Evolutionary conservation across 176 grass and related monocot species (phyloP), one percentile per base, ranked within the genome.

Genomic region (Musa schizocarpa): DNA sequence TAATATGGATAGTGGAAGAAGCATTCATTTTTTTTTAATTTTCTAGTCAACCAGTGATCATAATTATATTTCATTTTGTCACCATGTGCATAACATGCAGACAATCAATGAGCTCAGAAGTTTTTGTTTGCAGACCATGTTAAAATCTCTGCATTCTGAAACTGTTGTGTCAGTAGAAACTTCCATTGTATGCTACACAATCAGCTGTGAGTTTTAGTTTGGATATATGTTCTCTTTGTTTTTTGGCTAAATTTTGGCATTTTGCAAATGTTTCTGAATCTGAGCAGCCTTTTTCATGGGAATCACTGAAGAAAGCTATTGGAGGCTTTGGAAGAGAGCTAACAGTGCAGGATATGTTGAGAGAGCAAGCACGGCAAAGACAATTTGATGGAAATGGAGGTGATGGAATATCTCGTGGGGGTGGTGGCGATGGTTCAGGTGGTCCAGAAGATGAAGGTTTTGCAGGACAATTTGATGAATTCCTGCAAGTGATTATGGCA

Each of bases 281-380:
- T 27, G 34, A 50, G 67, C 70, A 96, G 92, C 86, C 82, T 1
- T 89, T 96, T 69, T 88, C 85, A 53, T 86, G 89, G 85, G 85
- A 96, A 74, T 96, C 89, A 0, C 83, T 92, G 82, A 96, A 84
- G 56, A 92, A 89, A 85, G 82, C 78, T 70, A 89, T 92, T 81
- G 85, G 81, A 81, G 82, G 76, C 76, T 73, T 82, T 71, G 85
- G 83, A 83, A 84, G 56, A 69, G 77, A 79, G 56, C 49, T 63
- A 79, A 61, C 92, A 8, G 76, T 96, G 51, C 80, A 82, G 81
- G 87, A 87, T 49, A n/a, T 75, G 55, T 61, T 92, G 69, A 82
- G 65, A 50, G 85, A 88, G 34, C 87, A 83, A 69, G 69, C 69
- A 77, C 17, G 69, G 76, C 85, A 80, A 50, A 69, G 10, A 48